Base-by-base conservation (phyloP, 345 rosid genomes). In the Eucalyptus curtisii region DNA sequence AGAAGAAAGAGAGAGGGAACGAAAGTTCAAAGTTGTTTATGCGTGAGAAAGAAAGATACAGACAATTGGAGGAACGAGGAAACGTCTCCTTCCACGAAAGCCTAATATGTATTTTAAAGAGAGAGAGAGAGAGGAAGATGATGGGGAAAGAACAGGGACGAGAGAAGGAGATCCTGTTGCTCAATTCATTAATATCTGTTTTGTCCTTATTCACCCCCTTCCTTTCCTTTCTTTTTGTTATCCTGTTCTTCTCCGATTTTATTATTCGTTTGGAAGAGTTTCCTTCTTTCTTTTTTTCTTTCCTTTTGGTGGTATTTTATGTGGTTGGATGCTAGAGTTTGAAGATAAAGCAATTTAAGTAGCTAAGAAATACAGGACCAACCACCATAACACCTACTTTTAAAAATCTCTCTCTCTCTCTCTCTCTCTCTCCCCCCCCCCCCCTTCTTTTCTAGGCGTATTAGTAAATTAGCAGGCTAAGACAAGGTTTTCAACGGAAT, bases 11-110 rank as follows among this genome's bases (percentile, higher is more conserved):
- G 87, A 86, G 82, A 82, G 68, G 66, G 49, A n/a, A 88, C 64
- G 57, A 87, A 49, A 86, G 66, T 20, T 71, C 25, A 49, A 37
- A 76, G 47, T 76, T 64, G 87, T 49, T 55, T 86, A 82, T 86
- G 89, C 90, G 85, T 90, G 93, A 94, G 45, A 94, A 93, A 95
- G 93, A 94, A 92, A 91, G 92, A 93, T 92, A 91, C 94, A 92
- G 94, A 92, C 96, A 93, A 93, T 93, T 91, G 96, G 92, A 92
- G 92, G 94, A 86, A 93, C 96, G 95, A 96, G 97, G 97, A 95
- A 97, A 95, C 93, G 95, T 96, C 97, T 92, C 87, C 96, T 94
- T 95, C 96, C 92, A 87, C 89, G 90, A 91, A 91, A 89, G 90
- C 90, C 91, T 33, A 33, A 40, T 33, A 33, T 33, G 87, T 31